These are phyloP conservation scores for Meyerozyma sp. DNA, from an alignment of 1,139 yeast genomes.

Conservation along the genomic window DNA sequence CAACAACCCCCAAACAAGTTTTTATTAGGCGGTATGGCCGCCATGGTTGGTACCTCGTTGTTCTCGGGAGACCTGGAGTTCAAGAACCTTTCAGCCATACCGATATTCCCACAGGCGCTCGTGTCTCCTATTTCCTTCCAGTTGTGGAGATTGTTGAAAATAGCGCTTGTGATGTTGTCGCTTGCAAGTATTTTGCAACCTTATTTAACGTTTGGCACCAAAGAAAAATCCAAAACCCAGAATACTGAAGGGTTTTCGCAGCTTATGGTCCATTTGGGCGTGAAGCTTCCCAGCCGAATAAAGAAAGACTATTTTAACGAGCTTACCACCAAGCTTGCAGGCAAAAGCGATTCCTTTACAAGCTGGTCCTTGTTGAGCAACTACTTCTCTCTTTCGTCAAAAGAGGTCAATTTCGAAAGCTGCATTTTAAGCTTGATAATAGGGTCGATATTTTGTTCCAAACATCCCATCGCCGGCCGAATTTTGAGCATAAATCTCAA, in stretches of 20 bases:
- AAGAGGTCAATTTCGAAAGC: conserved; percentile 35
- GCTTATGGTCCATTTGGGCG: conserved; percentile 24
- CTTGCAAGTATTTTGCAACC: conserved; percentile 22
- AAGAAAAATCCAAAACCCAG: not conserved
- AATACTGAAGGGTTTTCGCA: conserved; percentile 15
- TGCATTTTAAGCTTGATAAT: conserved; percentile 28
- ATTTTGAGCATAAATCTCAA: conserved; percentile 22
- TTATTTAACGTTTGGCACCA: conserved; percentile 7
- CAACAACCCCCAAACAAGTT: conserved; percentile 20
- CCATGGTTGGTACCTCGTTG: conserved; percentile 45
- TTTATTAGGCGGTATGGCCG: conserved; percentile 53
- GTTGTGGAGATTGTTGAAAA: conserved; percentile 22
- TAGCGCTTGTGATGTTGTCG: conserved; percentile 23
- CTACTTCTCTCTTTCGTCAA: conserved; percentile 24
- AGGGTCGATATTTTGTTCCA: conserved; percentile 21
- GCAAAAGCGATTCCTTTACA: conserved; percentile 10
- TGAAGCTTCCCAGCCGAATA: conserved; percentile 22
- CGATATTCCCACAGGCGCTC: conserved; percentile 1
- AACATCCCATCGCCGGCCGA: conserved; percentile 16
- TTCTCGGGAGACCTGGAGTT: conserved; percentile 19
- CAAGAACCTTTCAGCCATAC: conserved; percentile 1
- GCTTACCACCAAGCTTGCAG: conserved; percentile 21
- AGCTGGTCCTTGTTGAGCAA: conserved; percentile 19
- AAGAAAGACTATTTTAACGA: conserved; percentile 12
- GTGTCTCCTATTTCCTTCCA: conserved; percentile 20